A percentile compares a stretch with the other conserved stretches of the same genome.
phyloP scores from a whole-genome alignment of 805 yeast species.

The Nakazawaea wickerhamii region DNA sequence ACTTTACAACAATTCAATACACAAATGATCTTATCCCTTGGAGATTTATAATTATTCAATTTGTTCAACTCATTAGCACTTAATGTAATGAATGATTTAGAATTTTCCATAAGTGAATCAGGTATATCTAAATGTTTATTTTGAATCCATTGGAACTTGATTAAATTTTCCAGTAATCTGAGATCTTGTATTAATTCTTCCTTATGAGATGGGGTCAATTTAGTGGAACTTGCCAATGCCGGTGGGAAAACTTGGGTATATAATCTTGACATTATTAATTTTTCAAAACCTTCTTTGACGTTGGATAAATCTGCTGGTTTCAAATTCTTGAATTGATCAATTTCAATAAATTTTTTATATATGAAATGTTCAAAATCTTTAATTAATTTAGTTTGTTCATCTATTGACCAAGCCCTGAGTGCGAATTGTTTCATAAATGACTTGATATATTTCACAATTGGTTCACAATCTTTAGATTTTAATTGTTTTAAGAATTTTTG shows the following conservation, averaged over 20 bases:
- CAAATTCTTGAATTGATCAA: conserved; percentile 62
- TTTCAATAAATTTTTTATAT: conserved; percentile 36
- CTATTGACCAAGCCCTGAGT: conserved; percentile 61
- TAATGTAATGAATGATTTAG: conserved; percentile 51
- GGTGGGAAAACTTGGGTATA: conserved; percentile 82
- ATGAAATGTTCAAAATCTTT: conserved; percentile 74
- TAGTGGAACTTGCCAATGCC: conserved; percentile 28
- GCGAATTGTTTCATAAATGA: conserved; percentile 78
- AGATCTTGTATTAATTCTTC: conserved; percentile 64
- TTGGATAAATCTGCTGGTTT: conserved; percentile 43
- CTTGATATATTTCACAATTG: conserved; percentile 77
- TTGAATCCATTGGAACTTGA: conserved; percentile 48
- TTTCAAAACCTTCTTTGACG: conserved; percentile 87
- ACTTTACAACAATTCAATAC: conserved; percentile 88
- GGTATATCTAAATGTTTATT: conserved; percentile 78
- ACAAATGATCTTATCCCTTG: conserved; percentile 91
- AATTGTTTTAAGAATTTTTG: conserved; percentile 71
- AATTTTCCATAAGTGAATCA: conserved; percentile 37
- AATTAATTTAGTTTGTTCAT: conserved; percentile 74
- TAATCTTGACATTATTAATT: conserved; percentile 82
- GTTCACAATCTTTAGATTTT: conserved; percentile 75
- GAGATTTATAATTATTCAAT: conserved; percentile 81
- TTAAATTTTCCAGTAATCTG: conserved; percentile 40
- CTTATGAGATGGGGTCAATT: conserved; percentile 48
- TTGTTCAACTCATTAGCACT: conserved; percentile 74